Base-by-base conservation (phyloP, 192 early-diverging fungal species). In the Mortierella antarctica region DNA sequence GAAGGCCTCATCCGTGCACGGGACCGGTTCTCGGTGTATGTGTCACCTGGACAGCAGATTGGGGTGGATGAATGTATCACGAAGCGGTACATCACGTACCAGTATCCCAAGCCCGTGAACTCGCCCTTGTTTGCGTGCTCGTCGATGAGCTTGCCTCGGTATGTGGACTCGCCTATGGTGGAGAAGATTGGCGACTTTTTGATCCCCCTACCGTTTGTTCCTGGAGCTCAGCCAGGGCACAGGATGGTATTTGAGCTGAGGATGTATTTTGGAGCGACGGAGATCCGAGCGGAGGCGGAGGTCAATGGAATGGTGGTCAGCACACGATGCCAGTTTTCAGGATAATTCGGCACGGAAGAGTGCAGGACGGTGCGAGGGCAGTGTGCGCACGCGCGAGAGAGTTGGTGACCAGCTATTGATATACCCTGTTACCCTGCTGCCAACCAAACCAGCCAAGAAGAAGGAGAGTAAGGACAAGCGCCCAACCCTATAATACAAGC, bases 251-350 rank as follows among this genome's bases (percentile, higher is more conserved):
- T 67, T 73, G 70, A 73, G 40, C 62, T 64, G 11, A 73, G 84
- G 59, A 88, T 88, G 86, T 88, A 84, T 45, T 86, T 88, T 74
- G 86, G 86, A 12, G 67, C 69, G 39, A 88, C 83, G 10, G 86
- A 88, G 62, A 83, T 88, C 18, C 71, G 83, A 2, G 84, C 82
- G 15, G 86, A 88, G 70, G 86, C 86, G 14, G 86, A 88, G 47
- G 78, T 88, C 56, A 83, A 83, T 42, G 83, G 75, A 11, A 71
- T 72, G 65, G 60, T 80, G 4, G 77, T 80, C 14, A 72, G 65
- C 42, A 80, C 77, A 7, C 49, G 70, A 18, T 80, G 77, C 45
- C 77, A 80, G 56, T 80, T 80, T 31, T 18, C 77, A 9, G 77
- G 77, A 48, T 80, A 63, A 60, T 54, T 31, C 31, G 31, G 31